Evolutionary conservation across 2,329 filamentous ascomycete species (phyloP), one percentile per base, ranked within the genome.

Genomic region (Escovopsis sp.): DNA sequence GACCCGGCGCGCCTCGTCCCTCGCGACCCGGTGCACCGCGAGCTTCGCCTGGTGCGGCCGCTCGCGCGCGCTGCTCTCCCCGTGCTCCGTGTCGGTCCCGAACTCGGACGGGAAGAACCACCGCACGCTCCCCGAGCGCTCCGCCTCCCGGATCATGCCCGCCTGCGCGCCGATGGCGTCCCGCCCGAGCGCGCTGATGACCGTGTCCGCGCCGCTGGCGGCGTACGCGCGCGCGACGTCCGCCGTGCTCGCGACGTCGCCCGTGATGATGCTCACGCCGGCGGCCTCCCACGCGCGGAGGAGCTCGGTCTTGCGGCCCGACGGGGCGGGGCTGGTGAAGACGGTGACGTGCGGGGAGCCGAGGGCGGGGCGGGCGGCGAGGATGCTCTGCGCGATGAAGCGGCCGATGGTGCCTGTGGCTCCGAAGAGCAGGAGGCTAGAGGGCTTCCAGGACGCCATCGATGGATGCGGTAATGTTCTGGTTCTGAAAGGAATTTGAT

Each of bases 81-180:
- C 63, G 51, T 81, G 78, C 53, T 78, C 77, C 37, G 77, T 72
- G 51, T 78, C 79, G 2, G 74, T 81, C 43, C 74, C 75, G 52
- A 77, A 83, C 54, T 83, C 79, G 7, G 74, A 79, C 0, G 79
- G 78, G 47, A 80, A 72, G 61, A 84, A 81, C 64, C 73, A 73
- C 47, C 70, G 67, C 29, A 83, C 70, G 20, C 59, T 66, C 2
- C 61, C 55, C 0, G 68, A 67, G 41, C 65, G 57, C 33, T 74
- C 71, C 11, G 79, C 78, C 20, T 79, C 62, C 35, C 62, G 62
- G 40, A 84, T 68, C n/a, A 84, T 66, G 3, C 69, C 60, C 43
- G 78, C 71, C 51, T 84, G 80, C 8, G 67, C 58, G 16, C 69
- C 64, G 13, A 85, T 71, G 1, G 70, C 74, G n/a, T 66, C 67